Conservation (phyloP, 148 eudicot genomes). For the Rhododendron kiyosumense region DNA sequence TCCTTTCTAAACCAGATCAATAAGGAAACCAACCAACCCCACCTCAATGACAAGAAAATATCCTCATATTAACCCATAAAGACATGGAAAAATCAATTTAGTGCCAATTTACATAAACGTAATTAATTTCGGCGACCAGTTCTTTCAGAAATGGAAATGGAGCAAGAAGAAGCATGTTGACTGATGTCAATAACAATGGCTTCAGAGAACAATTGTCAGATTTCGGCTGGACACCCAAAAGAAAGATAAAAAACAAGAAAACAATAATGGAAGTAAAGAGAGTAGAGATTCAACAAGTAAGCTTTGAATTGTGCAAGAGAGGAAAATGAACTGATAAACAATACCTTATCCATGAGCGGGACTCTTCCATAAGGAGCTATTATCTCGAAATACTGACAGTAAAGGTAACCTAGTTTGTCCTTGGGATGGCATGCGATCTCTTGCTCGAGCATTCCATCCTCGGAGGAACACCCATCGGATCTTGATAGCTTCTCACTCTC, state of each 20-base stretch:
- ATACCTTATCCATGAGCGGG: slow-evolving; percentile 26
- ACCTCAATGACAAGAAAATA: slow-evolving; percentile 16
- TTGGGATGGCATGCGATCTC: not conserved
- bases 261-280: not conserved
- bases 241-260: not conserved
- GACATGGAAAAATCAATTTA: not conserved
- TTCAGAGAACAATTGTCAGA: slow-evolving; percentile 1
- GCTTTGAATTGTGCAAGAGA: not conserved
- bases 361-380: slow-evolving; percentile 20
- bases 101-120: not conserved
- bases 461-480: slow-evolving; percentile 11
- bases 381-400: slow-evolving; percentile 16
- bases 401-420: slow-evolving; percentile 12
- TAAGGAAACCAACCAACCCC: not conserved
- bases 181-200: slow-evolving; percentile 13
- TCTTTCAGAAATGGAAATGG: slow-evolving; percentile 10
- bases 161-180: slow-evolving; percentile 8
- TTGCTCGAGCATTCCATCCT: slow-evolving; percentile 7
- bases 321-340: too few species aligned
- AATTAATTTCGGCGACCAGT: slow-evolving; percentile 2
- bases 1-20: not conserved
- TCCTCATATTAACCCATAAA: slow-evolving; percentile 4
- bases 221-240: too few species aligned
- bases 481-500: slow-evolving; percentile 20
- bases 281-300: not conserved